Conservation (phyloP, 805 yeast species). For the Sungouiozyma ichnusensis region DNA sequence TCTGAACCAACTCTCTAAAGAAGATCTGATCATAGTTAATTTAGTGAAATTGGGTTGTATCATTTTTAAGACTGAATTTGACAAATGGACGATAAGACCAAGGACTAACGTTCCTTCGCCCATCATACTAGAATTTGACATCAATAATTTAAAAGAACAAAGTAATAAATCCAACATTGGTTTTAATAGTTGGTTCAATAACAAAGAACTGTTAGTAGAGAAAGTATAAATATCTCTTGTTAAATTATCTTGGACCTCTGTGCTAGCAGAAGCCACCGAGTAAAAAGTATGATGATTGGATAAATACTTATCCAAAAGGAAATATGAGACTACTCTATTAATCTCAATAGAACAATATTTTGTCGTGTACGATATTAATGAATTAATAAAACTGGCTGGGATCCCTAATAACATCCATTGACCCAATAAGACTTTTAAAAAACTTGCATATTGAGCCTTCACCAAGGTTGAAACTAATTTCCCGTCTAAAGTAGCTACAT, state of each 20-base stretch:
- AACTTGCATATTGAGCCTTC: constrained; percentile 52
- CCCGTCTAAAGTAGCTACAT: constrained; percentile 83
- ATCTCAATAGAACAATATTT: constrained; percentile 47
- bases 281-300: constrained; percentile 38
- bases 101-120: constrained; percentile 70
- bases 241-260: constrained; percentile 29
- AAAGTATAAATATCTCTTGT: constrained; percentile 72
- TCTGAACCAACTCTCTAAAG: constrained; percentile 76
- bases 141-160: constrained; percentile 68
- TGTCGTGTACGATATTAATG: constrained; percentile 54
- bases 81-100: constrained; percentile 70
- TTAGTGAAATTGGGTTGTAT: constrained; percentile 88
- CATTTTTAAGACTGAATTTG: constrained; percentile 60
- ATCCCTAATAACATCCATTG: constrained; percentile 79
- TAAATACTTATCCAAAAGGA: constrained; percentile 58
- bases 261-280: constrained; percentile 13
- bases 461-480: constrained; percentile 71
- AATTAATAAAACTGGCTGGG: constrained; percentile 75
- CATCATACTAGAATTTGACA: constrained; percentile 33
- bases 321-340: constrained; percentile 53
- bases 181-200: constrained; percentile 76
- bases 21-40: constrained; percentile 63
- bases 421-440: constrained; percentile 46
- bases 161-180: constrained; percentile 71
- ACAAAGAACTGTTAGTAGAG: constrained; percentile 55